Evolutionary conservation across 2,329 filamentous ascomycete species (phyloP).

Genomic region (Penicillium sp.): DNA sequence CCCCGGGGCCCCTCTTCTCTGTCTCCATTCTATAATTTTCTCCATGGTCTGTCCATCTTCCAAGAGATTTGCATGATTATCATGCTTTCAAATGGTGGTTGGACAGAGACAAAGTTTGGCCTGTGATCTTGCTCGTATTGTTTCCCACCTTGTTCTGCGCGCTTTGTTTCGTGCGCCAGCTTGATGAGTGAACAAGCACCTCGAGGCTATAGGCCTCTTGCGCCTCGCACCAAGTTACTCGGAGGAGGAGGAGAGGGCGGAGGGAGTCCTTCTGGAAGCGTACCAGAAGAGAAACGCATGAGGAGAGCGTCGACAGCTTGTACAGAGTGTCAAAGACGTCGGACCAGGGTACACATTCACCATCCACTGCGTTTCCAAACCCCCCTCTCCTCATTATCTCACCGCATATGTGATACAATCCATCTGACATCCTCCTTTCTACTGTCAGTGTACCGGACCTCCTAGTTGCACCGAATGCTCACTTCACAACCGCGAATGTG

Average conservation of each 20-base stretch:
- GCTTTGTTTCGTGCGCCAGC: neutral
- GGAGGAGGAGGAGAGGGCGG: constrained; percentile 14
- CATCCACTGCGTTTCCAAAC: neutral
- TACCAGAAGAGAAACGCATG: constrained; percentile 32
- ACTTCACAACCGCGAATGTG: constrained; percentile 33
- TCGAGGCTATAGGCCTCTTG: constrained; percentile 33
- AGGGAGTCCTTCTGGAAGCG: constrained; percentile 13
- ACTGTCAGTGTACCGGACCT: constrained; percentile 31
- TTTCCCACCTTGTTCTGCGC: neutral
- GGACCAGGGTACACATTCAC: constrained; percentile 36
- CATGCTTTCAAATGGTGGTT: constrained; percentile 9
- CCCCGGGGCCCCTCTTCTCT: constrained; percentile 4
- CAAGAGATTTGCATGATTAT: constrained; percentile 4
- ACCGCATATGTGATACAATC: neutral
- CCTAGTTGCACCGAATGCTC: constrained; percentile 36
- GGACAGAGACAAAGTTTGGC: neutral
- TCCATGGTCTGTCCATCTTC: neutral
- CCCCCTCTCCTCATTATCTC: neutral
- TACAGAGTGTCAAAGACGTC: constrained; percentile 38
- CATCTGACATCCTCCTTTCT: constrained; percentile 14
- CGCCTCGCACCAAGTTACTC: constrained; percentile 27
- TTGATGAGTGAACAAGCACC: constrained; percentile 31
- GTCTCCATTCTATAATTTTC: constrained; percentile 5
- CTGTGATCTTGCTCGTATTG: constrained; percentile 1
- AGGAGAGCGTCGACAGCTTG: constrained; percentile 41